These are phyloP conservation scores for Ophiorrhiza pumila DNA, from an alignment of 257 asterid species.

Conservation along the genomic window DNA sequence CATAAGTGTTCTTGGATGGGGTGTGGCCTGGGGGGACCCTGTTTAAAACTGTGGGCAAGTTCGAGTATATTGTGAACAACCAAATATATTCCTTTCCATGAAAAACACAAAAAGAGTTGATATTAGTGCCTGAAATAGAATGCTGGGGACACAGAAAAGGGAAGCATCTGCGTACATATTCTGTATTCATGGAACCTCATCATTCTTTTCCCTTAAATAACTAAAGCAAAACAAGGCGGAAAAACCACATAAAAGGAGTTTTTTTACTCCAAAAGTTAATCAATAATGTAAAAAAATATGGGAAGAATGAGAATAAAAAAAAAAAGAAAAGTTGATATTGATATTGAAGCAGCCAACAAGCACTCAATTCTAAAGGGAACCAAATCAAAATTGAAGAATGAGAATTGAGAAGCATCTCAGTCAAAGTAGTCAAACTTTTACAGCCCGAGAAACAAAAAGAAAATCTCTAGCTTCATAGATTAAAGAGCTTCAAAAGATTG, in stretches of 20 bases:
- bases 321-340: slow-evolving; percentile 9
- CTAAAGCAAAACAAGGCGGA: slow-evolving; percentile 27
- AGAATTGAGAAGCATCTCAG: slow-evolving; percentile 41
- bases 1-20: not conserved
- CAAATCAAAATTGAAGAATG: slow-evolving; percentile 44
- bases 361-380: slow-evolving; percentile 41
- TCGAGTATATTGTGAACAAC: slow-evolving; percentile 17
- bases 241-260: slow-evolving; percentile 7
- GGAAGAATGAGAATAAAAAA: slow-evolving; percentile 5
- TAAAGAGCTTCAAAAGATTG: slow-evolving; percentile 26
- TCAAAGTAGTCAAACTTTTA: slow-evolving; percentile 52
- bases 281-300: slow-evolving; percentile 16
- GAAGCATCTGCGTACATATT: slow-evolving; percentile 25
- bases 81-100: slow-evolving; percentile 25
- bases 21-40: slow-evolving; percentile 25
- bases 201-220: slow-evolving; percentile 41
- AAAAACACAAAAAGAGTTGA: slow-evolving; percentile 25
- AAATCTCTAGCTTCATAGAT: slow-evolving; percentile 29
- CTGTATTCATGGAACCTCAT: slow-evolving; percentile 39
- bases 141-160: slow-evolving; percentile 31
- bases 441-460: slow-evolving; percentile 39
- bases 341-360: slow-evolving; percentile 25
- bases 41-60: not conserved
- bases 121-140: slow-evolving; percentile 26
- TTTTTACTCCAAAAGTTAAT: slow-evolving; percentile 16